phyloP scores from a whole-genome alignment of 1,284 basidiomycete genomes.

The Trametes sp. region DNA sequence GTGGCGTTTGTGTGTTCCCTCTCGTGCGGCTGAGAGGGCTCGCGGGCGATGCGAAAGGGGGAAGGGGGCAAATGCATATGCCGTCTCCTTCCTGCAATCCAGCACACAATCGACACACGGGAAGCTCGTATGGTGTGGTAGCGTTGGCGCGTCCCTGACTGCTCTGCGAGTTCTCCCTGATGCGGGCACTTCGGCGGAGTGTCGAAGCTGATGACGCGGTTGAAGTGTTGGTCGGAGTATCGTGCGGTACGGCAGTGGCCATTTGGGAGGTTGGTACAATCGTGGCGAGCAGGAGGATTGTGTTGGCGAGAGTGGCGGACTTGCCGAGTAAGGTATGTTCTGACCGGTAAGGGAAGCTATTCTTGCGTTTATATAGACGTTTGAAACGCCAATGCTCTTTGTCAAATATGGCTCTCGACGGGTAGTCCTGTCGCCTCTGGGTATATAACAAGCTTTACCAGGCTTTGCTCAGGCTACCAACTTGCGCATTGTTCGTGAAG shows the following conservation, averaged over 20 bases:
- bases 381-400: background rate
- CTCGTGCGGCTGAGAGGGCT: constrained; percentile 27
- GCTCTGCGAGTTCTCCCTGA: background rate
- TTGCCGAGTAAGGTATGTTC: background rate
- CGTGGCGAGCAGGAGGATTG: background rate
- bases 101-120: constrained; percentile 51
- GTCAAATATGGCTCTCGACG: background rate
- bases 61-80: too few species aligned
- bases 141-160: background rate
- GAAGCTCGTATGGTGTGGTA: background rate
- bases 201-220: background rate
- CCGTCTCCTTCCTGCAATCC: constrained; percentile 60
- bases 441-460: background rate
- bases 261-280: background rate
- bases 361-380: background rate
- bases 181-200: background rate
- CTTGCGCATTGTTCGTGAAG: too few species aligned
- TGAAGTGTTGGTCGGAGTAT: background rate
- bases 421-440: background rate
- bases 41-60: too few species aligned
- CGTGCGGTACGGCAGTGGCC: background rate
- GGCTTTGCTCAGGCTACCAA: background rate
- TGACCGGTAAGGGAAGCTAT: background rate
- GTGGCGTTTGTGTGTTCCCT: background rate
- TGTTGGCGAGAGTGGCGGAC: background rate